These are phyloP conservation scores for Citrus hindsii DNA, from an alignment of 345 rosid species.

Conservation along the genomic window DNA sequence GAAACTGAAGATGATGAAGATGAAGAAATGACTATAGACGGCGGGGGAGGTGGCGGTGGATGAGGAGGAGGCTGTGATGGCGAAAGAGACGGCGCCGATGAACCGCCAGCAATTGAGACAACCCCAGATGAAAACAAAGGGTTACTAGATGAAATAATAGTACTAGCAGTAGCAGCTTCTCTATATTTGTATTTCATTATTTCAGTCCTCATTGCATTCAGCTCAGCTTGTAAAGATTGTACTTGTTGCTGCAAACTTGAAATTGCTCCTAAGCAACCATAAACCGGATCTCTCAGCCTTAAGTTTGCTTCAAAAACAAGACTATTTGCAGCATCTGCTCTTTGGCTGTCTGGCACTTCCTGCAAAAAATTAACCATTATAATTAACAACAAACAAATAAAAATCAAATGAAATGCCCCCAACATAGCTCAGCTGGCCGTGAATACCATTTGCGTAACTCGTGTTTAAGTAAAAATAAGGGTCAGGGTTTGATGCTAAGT, in stretches of 20 bases:
- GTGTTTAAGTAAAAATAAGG: no score
- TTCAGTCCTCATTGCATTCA: constrained; percentile 55
- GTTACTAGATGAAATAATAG: constrained; percentile 17
- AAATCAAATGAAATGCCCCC: not conserved
- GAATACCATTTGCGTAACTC: no score
- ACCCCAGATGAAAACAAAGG: constrained; percentile 28
- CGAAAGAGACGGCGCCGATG: constrained; percentile 27
- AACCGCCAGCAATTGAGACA: constrained; percentile 19
- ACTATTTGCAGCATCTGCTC: constrained; percentile 76
- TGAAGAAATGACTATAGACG: constrained; percentile 36
- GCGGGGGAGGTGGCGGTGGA: constrained; percentile 34
- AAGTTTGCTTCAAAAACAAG: constrained; percentile 73
- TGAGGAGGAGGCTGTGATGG: constrained; percentile 22
- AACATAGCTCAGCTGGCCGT: no score
- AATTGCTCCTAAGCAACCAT: constrained; percentile 79
- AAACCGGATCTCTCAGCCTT: constrained; percentile 77
- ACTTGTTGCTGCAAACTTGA: constrained; percentile 70
- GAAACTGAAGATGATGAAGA: constrained; percentile 29
- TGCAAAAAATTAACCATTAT: not conserved
- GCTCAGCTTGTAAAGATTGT: constrained; percentile 51
- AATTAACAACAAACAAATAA: not conserved
- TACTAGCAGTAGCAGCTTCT: constrained; percentile 37
- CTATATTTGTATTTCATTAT: constrained; percentile 54
- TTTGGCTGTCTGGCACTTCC: constrained; percentile 70
- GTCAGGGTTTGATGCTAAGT: no score